Conservation (phyloP, 2,329 filamentous ascomycete genomes). For the Fusarium longipes region DNA sequence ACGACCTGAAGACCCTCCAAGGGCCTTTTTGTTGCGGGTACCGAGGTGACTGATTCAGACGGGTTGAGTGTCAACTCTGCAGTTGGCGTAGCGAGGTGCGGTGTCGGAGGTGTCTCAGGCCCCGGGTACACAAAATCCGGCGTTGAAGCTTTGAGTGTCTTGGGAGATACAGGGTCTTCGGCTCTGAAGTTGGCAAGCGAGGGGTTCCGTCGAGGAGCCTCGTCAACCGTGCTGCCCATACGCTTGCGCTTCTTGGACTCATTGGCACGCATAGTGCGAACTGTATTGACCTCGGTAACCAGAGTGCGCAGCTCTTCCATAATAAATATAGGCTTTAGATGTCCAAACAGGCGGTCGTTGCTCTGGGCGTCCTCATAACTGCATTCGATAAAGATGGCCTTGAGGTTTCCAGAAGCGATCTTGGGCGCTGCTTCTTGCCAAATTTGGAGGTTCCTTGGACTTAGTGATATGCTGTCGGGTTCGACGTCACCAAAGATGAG, state of each 20-base stretch:
- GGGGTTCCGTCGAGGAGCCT: slow-evolving; percentile 39
- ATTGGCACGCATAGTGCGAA: slow-evolving; percentile 51
- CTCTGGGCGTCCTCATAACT: slow-evolving; percentile 86
- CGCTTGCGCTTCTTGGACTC: slow-evolving; percentile 74
- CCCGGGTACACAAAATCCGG: slow-evolving; percentile 30
- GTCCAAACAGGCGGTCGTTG: slow-evolving; percentile 85
- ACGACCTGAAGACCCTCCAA: slow-evolving; percentile 82
- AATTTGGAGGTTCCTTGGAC: slow-evolving; percentile 81
- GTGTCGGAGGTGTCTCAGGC: slow-evolving; percentile 57
- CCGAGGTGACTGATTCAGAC: slow-evolving; percentile 46
- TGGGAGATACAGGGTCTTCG: slow-evolving; percentile 65
- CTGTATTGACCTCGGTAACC: slow-evolving; percentile 74
- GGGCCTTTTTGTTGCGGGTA: slow-evolving; percentile 53
- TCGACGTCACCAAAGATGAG: slow-evolving; percentile 97
- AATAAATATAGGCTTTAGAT: slow-evolving; percentile 85
- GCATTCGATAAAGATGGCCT: slow-evolving; percentile 93
- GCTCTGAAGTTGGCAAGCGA: slow-evolving; percentile 33
- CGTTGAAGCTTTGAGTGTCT: slow-evolving; percentile 53
- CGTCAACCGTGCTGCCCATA: slow-evolving; percentile 48
- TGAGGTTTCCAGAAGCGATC: slow-evolving; percentile 76
- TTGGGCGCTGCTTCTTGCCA: slow-evolving; percentile 93
- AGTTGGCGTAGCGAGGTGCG: slow-evolving; percentile 61
- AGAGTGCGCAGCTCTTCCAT: slow-evolving; percentile 80
- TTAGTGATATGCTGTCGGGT: slow-evolving; percentile 85
- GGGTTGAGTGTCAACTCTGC: slow-evolving; percentile 59